phyloP scores from a whole-genome alignment of 768 basidiomycete species.

The Hemileccinum rubropunctum region DNA sequence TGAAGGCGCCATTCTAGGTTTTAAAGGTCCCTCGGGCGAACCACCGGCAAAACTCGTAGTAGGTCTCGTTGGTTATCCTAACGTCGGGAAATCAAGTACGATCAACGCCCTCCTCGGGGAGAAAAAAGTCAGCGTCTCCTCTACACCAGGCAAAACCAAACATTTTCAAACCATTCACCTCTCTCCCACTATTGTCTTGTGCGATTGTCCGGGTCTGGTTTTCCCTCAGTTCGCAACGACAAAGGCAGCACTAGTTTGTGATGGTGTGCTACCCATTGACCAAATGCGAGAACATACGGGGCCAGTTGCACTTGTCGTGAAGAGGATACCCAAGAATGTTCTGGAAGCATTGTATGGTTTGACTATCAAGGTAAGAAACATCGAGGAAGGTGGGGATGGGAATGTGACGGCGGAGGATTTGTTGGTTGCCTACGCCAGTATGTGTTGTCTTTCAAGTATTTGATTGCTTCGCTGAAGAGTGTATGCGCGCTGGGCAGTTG shows the following conservation, averaged over 20 bases:
- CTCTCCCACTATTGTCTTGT: conserved; percentile 82
- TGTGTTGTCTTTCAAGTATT: conserved; percentile 32
- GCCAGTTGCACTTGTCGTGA: conserved; percentile 72
- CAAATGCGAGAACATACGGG: conserved; percentile 93
- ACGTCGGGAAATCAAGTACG: conserved; percentile 97
- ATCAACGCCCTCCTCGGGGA: conserved; percentile 95
- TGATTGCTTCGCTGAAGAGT: conserved; percentile 14
- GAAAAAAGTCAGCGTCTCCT: conserved; percentile 97
- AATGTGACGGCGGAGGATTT: conserved; percentile 74
- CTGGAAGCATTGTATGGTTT: conserved; percentile 92
- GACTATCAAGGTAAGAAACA: conserved; percentile 54
- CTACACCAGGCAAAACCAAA: conserved; percentile 98
- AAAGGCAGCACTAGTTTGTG: conserved; percentile 92
- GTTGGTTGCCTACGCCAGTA: conserved; percentile 89
- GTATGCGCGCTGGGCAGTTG: conserved; percentile 54
- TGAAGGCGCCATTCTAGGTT: conserved; percentile 45
- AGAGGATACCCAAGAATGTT: conserved; percentile 76
- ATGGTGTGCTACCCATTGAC: conserved; percentile 96
- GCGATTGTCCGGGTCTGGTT: conserved; percentile 97
- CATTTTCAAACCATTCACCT: conserved; percentile 98
- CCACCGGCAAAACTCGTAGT: conserved; percentile 66
- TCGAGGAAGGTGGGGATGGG: conserved; percentile 86
- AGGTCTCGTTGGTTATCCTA: conserved; percentile 96
- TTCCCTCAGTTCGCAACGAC: conserved; percentile 99
- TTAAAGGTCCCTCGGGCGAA: conserved; percentile 55